Evolutionary conservation across 2,329 filamentous ascomycete species (phyloP).

Genomic region (Ophiocordyceps unilateralis): DNA sequence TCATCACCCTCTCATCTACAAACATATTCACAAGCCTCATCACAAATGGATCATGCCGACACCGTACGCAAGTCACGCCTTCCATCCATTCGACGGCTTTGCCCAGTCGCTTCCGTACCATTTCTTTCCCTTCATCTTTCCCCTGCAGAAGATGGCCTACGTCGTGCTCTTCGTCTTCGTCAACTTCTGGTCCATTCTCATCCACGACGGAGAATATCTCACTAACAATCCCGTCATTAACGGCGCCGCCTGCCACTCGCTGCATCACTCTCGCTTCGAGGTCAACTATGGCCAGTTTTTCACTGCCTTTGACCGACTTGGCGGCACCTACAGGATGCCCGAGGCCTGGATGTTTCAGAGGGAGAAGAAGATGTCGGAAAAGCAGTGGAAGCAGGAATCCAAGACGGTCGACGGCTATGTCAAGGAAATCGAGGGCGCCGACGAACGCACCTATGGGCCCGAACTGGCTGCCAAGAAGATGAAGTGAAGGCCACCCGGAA

Average conservation of each 20-base stretch:
- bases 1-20: conserved; percentile 65
- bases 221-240: conserved; percentile 85
- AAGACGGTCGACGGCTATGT: conserved; percentile 62
- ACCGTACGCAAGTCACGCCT: conserved; percentile 80
- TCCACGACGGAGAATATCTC: conserved; percentile 89
- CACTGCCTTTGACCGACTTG: conserved; percentile 77
- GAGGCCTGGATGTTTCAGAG: conserved; percentile 72
- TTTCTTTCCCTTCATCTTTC: conserved; percentile 81
- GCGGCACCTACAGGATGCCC: conserved; percentile 72
- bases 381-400: conserved; percentile 63
- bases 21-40: conserved; percentile 84
- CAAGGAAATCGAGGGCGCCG: conserved; percentile 47
- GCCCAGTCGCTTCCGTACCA: conserved; percentile 83
- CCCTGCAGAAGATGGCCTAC: conserved; percentile 79
- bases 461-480: conserved; percentile 19
- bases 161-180: conserved; percentile 78
- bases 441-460: conserved; percentile 29
- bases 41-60: conserved; percentile 99
- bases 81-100: conserved; percentile 87
- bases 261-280: conserved; percentile 46
- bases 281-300: conserved; percentile 89
- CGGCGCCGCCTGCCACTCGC: conserved; percentile 73
- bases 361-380: conserved; percentile 69
- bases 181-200: conserved; percentile 94
- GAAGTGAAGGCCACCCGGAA: conserved; percentile 1